Evolutionary conservation across 305 asterid genomes (phyloP).

Genomic region (Ilex paraguariensis): DNA sequence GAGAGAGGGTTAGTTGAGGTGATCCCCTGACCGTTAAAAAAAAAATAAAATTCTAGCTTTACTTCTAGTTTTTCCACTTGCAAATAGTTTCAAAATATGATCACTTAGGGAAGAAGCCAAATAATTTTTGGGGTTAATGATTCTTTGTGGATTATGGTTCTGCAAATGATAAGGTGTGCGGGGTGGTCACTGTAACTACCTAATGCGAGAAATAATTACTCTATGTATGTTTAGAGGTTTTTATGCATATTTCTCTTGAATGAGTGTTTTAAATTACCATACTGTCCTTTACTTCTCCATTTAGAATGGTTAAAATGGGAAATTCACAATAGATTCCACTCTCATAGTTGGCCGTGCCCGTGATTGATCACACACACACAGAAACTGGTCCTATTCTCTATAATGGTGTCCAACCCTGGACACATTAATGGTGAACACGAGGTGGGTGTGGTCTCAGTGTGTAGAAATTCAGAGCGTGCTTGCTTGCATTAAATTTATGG

Average conservation of each 20-base stretch:
- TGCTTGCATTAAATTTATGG: neutral
- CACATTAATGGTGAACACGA: conserved; percentile 18
- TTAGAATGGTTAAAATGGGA: conserved; percentile 15
- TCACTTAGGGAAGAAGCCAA: conserved; percentile 1
- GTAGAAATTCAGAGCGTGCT: neutral
- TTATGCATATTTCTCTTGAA: neutral
- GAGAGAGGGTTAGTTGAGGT: too few relatives aligned
- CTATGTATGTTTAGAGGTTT: neutral
- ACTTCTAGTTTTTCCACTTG: neutral
- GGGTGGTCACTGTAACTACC: neutral
- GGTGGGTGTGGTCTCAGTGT: conserved; percentile 7
- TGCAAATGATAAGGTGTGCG: conserved; percentile 13
- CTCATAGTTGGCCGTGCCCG: conserved; percentile 13
- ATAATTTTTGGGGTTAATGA: too few relatives aligned
- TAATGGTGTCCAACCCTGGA: neutral
- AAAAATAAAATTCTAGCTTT: neutral
- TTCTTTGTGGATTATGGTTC: conserved; percentile 10
- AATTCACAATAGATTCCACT: conserved; percentile 14
- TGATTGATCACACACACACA: conserved; percentile 3
- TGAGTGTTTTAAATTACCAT: neutral
- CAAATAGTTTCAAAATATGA: conserved; percentile 2
- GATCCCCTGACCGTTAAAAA: too few relatives aligned
- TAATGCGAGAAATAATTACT: too few relatives aligned
- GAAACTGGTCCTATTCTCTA: conserved; percentile 12
- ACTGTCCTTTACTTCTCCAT: conserved; percentile 9